These are phyloP conservation scores for Linnemannia schmuckeri DNA, from an alignment of 192 early-diverging fungal genomes.

Conservation along the genomic window DNA sequence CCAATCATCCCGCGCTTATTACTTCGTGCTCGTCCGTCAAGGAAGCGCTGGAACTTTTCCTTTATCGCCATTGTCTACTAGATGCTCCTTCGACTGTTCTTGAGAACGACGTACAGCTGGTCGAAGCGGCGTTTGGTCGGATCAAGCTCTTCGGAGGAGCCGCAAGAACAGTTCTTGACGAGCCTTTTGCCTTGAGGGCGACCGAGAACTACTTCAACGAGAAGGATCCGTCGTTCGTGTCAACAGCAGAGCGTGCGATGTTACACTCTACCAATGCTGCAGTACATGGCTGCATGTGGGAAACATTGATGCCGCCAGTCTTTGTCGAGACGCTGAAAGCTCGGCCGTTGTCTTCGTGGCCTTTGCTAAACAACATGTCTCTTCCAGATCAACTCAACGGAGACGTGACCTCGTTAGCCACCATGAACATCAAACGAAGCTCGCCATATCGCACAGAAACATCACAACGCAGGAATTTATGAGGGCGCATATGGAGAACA, in stretches of 20 bases:
- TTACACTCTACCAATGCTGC: slow-evolving; percentile 10
- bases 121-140: slow-evolving; percentile 40
- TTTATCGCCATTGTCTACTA: slow-evolving; percentile 27
- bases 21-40: too few relatives aligned
- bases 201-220: slow-evolving; percentile 18
- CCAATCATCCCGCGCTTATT: too few relatives aligned
- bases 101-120: slow-evolving; percentile 17
- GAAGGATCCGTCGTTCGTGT: slow-evolving; percentile 28
- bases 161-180: slow-evolving; percentile 33
- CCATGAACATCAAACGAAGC: slow-evolving; percentile 18
- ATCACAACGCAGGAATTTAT: slow-evolving; percentile 32
- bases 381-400: slow-evolving; percentile 22
- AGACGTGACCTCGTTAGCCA: slow-evolving; percentile 36
- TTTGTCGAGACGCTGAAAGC: slow-evolving; percentile 36
- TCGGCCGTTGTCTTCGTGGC: slow-evolving; percentile 35
- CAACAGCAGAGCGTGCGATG: slow-evolving; percentile 33
- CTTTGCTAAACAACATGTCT: slow-evolving; percentile 15
- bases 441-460: slow-evolving; percentile 24
- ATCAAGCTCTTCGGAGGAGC: slow-evolving; percentile 27
- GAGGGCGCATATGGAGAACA: slow-evolving; percentile 24
- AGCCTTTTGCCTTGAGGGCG: neutral
- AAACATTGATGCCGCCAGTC: slow-evolving; percentile 26
- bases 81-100: slow-evolving; percentile 18
- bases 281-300: slow-evolving; percentile 39
- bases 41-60: slow-evolving; percentile 21